Evolutionary conservation across 2,329 filamentous ascomycete species (phyloP).

Genomic region (Fusarium pininemorale): DNA sequence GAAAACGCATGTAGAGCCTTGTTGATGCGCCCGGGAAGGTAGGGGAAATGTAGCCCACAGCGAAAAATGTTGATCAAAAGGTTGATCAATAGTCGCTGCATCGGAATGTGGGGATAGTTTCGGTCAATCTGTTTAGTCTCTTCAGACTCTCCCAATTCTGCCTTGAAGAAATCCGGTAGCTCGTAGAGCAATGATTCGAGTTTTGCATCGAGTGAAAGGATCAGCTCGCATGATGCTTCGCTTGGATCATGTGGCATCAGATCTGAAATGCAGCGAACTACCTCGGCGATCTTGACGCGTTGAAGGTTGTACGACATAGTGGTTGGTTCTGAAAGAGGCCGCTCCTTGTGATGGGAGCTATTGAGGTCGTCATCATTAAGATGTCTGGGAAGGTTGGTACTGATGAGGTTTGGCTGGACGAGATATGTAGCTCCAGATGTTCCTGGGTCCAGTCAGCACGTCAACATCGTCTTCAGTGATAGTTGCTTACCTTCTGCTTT

Average conservation of each 20-base stretch:
- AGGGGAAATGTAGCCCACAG: not conserved
- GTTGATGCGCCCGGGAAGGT: not conserved
- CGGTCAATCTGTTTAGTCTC: not conserved
- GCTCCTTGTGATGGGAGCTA: rapidly evolving
- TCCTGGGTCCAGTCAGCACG: not conserved
- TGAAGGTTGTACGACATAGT: not conserved
- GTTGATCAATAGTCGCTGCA: not conserved
- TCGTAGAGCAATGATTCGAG: not conserved
- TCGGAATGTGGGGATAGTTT: not conserved
- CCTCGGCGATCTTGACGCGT: not conserved
- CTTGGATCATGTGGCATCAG: not conserved
- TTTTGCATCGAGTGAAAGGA: not conserved
- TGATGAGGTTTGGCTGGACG: not conserved
- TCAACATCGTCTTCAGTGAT: rapidly evolving
- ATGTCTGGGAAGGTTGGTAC: not conserved
- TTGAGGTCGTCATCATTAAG: not conserved
- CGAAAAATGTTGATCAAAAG: not conserved
- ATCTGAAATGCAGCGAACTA: not conserved
- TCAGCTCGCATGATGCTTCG: not conserved
- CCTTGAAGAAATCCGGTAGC: not conserved
- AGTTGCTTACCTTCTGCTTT: not conserved
- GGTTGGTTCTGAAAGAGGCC: not conserved
- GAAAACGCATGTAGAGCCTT: not conserved
- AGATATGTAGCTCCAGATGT: not conserved
- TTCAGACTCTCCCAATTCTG: not conserved